Conservation (phyloP, 2,329 filamentous ascomycete genomes). For the Apiospora sp. region DNA sequence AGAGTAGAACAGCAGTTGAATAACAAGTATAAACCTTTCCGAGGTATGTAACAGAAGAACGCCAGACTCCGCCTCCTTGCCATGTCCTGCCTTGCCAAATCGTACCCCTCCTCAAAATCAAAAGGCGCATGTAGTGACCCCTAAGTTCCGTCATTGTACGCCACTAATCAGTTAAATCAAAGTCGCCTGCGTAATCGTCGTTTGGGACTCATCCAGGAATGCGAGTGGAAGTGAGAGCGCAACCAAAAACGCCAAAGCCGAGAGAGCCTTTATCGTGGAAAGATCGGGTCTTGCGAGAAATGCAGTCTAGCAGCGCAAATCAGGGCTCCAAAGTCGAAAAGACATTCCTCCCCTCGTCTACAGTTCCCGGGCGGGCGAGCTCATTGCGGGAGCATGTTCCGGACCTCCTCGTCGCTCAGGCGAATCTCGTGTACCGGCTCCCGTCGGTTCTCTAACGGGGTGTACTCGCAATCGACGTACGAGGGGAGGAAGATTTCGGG, state of each 20-base stretch:
- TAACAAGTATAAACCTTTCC: constrained; percentile 14
- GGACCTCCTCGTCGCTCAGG: constrained; percentile 79
- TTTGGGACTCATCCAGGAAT: constrained; percentile 16
- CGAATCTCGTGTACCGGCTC: constrained; percentile 82
- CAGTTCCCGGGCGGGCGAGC: neutral
- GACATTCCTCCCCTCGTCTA: neutral
- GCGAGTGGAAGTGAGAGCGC: constrained; percentile 8
- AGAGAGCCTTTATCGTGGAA: constrained; percentile 19
- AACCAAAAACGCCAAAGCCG: constrained; percentile 22
- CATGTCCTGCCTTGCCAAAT: constrained; percentile 9
- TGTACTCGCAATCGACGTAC: constrained; percentile 77
- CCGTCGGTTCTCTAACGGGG: constrained; percentile 76
- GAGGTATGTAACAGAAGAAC: constrained; percentile 12
- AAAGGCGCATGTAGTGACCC: neutral
- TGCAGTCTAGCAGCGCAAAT: constrained; percentile 19
- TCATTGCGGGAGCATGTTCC: constrained; percentile 71
- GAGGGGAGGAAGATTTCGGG: constrained; percentile 85
- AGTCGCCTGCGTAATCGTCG: constrained; percentile 9
- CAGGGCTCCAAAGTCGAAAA: constrained; percentile 15
- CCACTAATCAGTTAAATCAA: constrained; percentile 19
- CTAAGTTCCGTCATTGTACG: constrained; percentile 17
- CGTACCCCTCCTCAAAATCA: constrained; percentile 14
- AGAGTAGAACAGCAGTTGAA: constrained; percentile 14
- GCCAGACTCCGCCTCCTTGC: constrained; percentile 7
- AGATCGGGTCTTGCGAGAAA: constrained; percentile 21